Conservation (phyloP, 495 filamentous ascomycete species). For the Penicillium mononematosum region DNA sequence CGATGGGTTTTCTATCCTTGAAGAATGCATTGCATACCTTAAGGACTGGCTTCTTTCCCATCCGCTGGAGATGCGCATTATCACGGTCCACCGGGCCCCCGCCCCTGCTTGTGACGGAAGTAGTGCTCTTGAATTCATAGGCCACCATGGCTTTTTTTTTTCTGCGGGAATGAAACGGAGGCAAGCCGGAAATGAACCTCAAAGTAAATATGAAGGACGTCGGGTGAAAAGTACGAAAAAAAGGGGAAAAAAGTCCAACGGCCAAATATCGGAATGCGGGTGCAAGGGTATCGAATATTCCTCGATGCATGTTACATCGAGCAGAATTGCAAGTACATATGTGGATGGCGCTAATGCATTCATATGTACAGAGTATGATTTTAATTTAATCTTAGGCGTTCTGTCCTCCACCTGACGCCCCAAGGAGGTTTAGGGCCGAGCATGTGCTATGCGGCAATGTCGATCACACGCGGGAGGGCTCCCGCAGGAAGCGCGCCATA, state of each 20-base stretch:
- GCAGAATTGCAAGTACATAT: neutral
- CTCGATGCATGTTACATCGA: constrained; percentile 2
- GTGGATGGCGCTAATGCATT: neutral
- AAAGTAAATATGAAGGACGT: neutral
- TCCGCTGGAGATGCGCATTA: constrained; percentile 32
- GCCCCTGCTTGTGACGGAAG: constrained; percentile 12
- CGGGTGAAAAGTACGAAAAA: constrained; percentile 8
- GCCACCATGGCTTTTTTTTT: constrained; percentile 14
- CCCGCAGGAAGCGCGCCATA: neutral
- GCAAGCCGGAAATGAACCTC: neutral
- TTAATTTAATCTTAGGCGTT: neutral
- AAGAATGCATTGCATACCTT: constrained; percentile 26
- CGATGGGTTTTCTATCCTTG: neutral
- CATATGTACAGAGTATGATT: neutral
- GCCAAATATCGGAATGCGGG: constrained; percentile 1
- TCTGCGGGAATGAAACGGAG: neutral
- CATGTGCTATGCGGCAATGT: neutral
- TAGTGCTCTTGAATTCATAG: constrained; percentile 24
- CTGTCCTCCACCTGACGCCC: neutral
- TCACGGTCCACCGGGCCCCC: constrained; percentile 26
- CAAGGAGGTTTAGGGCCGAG: constrained; percentile 1
- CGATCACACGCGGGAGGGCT: constrained; percentile 1
- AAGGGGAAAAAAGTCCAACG: neutral
- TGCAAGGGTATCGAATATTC: neutral
- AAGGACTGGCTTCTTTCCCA: constrained; percentile 45